Evolutionary conservation across 164 flowering plant genomes (phyloP), one percentile per base, ranked within the genome.

Genomic region (Dillenia turbinata): DNA sequence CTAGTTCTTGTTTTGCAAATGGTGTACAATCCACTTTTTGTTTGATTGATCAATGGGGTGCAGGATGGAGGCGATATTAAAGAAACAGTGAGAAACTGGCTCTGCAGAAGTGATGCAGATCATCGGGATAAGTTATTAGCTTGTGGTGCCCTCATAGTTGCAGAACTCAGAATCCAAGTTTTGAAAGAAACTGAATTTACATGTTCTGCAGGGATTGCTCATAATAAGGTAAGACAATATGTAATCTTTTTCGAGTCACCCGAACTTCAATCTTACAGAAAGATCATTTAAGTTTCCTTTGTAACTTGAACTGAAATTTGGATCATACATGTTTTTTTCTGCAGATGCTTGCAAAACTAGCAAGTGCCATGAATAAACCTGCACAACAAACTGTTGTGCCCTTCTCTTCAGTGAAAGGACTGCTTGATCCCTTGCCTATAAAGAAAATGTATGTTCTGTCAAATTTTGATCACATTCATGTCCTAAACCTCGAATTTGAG

Each of bases 121-220:
- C 89, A 66, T 58, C 80, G 80, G 51, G 95, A 94, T 77, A 91
- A 88, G 75, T 73, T 90, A 55, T 75, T 94, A 64, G 96, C 93
- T 71, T 94, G 97, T 83, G 99, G 97, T 47, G 88, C 87, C 12
- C 60, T 91, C 47, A 87, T 94, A 70, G 96, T 89, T 62, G 85
- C 96, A 43, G 96, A 85, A 63, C 95, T 94, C 51, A 75, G 99
- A 74, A 75, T 72, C 79, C 86, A 87, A 69, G 96, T 94, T 26
- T 57, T 94, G 54, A 78, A 67, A 68, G 95, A 89, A 75, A 85
- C 97, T 24, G 77, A 80, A 54, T 94, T 94, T 69, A 89, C 99
- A 56, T 94, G 99, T 77, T 94, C 99, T 72, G 97, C 99, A 3
- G 99, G 99, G 52, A 81, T 94, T 66, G 97, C 99, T 67, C 99